Evolutionary conservation across 345 rosid species (phyloP).

Genomic region (Gossypium ekmanianum): DNA sequence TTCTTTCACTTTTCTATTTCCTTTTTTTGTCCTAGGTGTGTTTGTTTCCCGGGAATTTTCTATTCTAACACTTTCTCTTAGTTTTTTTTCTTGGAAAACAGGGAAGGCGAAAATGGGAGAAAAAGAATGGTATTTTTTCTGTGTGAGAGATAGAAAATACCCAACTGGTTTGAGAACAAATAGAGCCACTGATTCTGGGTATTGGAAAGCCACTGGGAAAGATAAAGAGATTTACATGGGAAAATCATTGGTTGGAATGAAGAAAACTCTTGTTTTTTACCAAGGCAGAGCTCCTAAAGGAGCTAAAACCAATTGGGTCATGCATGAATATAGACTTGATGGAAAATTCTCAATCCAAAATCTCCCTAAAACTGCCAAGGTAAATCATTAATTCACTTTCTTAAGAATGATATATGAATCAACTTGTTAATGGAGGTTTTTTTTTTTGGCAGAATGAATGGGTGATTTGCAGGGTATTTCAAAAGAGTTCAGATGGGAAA

Average conservation of each 20-base stretch:
- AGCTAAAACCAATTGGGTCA: constrained; percentile 81
- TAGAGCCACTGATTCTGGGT: constrained; percentile 87
- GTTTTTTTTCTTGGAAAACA: constrained; percentile 14
- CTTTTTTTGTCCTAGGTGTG: neutral
- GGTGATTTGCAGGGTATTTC: constrained; percentile 89
- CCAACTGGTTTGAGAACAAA: constrained; percentile 63
- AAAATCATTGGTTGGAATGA: constrained; percentile 83
- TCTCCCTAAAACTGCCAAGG: constrained; percentile 84
- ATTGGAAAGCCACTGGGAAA: constrained; percentile 96
- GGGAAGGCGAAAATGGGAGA: constrained; percentile 97
- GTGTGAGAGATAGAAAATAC: constrained; percentile 81
- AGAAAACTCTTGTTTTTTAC: constrained; percentile 90
- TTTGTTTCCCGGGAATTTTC: neutral
- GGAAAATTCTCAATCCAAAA: constrained; percentile 63
- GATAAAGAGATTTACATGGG: constrained; percentile 79
- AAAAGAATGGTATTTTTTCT: constrained; percentile 95
- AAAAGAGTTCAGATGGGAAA: constrained; percentile 66
- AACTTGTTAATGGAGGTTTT: neutral
- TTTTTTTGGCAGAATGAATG: constrained; percentile 67
- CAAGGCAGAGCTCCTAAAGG: constrained; percentile 92
- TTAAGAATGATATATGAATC: neutral
- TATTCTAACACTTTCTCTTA: neutral
- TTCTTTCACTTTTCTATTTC: neutral
- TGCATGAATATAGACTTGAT: constrained; percentile 87
- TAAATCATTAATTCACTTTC: constrained; percentile 15